phyloP scores from a whole-genome alignment of 164 flowering plant genomes.

The Nymphaea thermarum region DNA sequence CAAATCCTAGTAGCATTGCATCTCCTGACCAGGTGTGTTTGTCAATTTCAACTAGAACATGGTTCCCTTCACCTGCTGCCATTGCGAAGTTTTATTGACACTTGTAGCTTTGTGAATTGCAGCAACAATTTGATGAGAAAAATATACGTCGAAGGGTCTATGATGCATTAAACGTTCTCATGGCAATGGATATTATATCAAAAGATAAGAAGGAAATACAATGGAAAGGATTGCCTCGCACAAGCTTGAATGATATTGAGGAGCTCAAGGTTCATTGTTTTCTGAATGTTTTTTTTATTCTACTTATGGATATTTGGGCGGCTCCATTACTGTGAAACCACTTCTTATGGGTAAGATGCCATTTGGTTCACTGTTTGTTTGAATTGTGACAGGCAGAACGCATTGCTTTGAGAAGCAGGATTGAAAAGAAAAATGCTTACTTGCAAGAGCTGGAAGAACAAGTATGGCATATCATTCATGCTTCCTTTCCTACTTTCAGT shows the following conservation, averaged over 20 bases:
- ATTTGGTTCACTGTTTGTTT: background rate
- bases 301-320: too few species aligned
- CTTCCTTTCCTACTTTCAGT: too few species aligned
- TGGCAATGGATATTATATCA: conserved; percentile 87
- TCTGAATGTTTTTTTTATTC: too few species aligned
- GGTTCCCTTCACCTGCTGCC: background rate
- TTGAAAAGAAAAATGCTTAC: conserved; percentile 87
- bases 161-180: conserved; percentile 81
- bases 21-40: conserved; percentile 24
- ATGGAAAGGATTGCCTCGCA: conserved; percentile 76
- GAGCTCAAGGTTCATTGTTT: conserved; percentile 45
- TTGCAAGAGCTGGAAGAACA: conserved; percentile 89
- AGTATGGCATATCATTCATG: conserved; percentile 23
- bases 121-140: conserved; percentile 84
- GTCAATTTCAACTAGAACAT: background rate
- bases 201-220: conserved; percentile 81
- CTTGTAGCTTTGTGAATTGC: conserved; percentile 1
- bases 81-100: background rate
- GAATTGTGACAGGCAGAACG: conserved; percentile 53
- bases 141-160: conserved; percentile 75
- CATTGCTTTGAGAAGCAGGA: conserved; percentile 44
- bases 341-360: background rate
- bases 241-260: conserved; percentile 55
- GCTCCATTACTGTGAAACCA: background rate
- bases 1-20: conserved; percentile 19